Evolutionary conservation across 1,139 yeast species (phyloP), one percentile per base, ranked within the genome.

Genomic region (Debaryomyces nepalensis): DNA sequence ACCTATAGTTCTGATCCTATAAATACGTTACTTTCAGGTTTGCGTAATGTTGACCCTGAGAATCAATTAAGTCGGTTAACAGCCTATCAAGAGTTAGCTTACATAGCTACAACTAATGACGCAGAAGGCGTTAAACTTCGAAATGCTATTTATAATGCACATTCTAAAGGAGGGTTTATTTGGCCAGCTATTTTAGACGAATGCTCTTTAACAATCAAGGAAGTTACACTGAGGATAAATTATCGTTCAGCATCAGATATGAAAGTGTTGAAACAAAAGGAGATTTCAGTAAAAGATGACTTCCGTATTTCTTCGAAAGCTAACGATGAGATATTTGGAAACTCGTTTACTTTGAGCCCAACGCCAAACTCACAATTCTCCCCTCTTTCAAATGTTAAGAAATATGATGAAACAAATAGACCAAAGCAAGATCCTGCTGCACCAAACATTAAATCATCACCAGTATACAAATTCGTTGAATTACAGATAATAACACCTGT

Each of bases 61-160:
- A 70, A 77, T 42, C 81, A 78, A 29, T 75, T 87, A 46, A 78
- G 84, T 11, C 77, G 81, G 49, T 58, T 82, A 43, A 81, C 88
- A 1, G 90, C 93, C 2, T 84, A 81, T 61, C 95, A 85, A 61
- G 95, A 86, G 55, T 67, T 85, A 45, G 84, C 87, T 0, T 82
- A 76, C 50, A 60, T 78, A 37, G 68, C 90, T 4, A 77, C 82
- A 2, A 64, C 79, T 4, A 55, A 66, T 1, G 78, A 79, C 44
- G 53, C 68, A 8, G 73, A 67, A 42, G 74, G 66, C 2, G 49
- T 52, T 7, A 74, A 76, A 42, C 64, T 77, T 42, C 73, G 90
- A 57, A 53, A 61, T 24, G 70, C 81, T 4, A 75, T 85, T 19
- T 85, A 81, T 56, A 74, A 73, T 48, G 72, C 77, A 23, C 71